Evolutionary conservation across 2,329 filamentous ascomycete species (phyloP).

Genomic region (Microdochium trichocladiopsis): DNA sequence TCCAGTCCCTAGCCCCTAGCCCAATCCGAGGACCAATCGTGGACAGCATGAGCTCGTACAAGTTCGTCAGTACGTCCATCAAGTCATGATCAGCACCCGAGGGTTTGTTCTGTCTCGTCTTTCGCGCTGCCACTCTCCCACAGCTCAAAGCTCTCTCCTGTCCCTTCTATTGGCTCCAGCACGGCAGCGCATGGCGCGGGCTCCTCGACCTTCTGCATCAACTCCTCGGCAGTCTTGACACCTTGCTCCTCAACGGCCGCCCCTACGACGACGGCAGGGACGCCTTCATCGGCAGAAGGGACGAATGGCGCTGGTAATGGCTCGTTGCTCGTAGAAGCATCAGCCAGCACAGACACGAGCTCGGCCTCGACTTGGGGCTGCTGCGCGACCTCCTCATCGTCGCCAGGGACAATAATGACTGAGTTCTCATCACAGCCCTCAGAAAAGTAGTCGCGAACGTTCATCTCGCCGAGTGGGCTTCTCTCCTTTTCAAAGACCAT

Average conservation of each 20-base stretch:
- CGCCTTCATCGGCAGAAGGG: slow-evolving; percentile 17
- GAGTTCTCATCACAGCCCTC: slow-evolving; percentile 57
- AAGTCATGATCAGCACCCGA: slow-evolving; percentile 13
- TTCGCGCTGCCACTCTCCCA: slow-evolving; percentile 65
- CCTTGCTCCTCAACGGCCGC: slow-evolving; percentile 8
- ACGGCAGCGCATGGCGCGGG: slow-evolving; percentile 35
- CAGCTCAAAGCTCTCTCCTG: slow-evolving; percentile 56
- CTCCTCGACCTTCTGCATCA: slow-evolving; percentile 28
- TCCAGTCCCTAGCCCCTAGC: background rate
- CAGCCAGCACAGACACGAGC: slow-evolving; percentile 13
- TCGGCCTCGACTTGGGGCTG: slow-evolving; percentile 4
- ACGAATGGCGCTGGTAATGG: background rate
- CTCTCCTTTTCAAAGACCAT: slow-evolving; percentile 60
- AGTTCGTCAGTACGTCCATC: background rate
- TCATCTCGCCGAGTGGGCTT: slow-evolving; percentile 59
- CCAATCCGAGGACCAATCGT: background rate
- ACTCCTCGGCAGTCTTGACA: slow-evolving; percentile 22
- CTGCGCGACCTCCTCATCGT: slow-evolving; percentile 37
- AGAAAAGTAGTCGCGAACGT: slow-evolving; percentile 60
- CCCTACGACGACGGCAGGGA: slow-evolving; percentile 28
- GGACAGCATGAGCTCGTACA: background rate
- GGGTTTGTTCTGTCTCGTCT: slow-evolving; percentile 39
- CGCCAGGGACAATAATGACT: slow-evolving; percentile 54
- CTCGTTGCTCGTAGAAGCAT: background rate
- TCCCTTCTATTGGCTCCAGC: slow-evolving; percentile 49